Conservation (phyloP, 2,329 filamentous ascomycete genomes). For the Trichoderma sp. region DNA sequence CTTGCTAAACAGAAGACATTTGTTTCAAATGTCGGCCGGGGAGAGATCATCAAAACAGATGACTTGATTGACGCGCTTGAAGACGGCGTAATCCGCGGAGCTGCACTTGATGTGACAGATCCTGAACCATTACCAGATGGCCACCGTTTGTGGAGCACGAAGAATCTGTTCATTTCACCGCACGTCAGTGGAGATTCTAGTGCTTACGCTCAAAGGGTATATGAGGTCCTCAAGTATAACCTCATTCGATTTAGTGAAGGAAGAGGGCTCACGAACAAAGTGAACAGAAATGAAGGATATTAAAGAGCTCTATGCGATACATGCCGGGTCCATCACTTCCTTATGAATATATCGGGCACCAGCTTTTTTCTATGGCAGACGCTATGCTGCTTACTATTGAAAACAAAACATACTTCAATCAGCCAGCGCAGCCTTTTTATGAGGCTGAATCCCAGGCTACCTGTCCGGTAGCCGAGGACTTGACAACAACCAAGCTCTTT, state of each 20-base stretch:
- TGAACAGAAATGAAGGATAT: conserved; percentile 38
- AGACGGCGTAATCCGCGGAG: conserved; percentile 53
- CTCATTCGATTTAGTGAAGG: conserved; percentile 41
- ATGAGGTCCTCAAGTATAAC: conserved; percentile 47
- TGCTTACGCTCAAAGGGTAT: conserved; percentile 42
- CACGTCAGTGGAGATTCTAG: conserved; percentile 49
- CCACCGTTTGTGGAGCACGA: conserved; percentile 68
- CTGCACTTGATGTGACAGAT: conserved; percentile 76
- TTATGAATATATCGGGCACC: background rate
- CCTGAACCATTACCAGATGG: conserved; percentile 73
- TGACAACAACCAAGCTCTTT: background rate
- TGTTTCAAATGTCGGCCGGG: conserved; percentile 71
- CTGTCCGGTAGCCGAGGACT: background rate
- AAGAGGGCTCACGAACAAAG: conserved; percentile 42
- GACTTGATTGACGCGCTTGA: conserved; percentile 64
- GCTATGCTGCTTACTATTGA: background rate
- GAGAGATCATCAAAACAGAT: conserved; percentile 48
- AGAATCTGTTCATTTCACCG: conserved; percentile 66
- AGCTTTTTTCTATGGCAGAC: background rate
- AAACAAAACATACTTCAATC: background rate
- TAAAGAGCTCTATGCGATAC: background rate
- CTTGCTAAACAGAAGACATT: conserved; percentile 54
- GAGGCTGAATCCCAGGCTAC: background rate
- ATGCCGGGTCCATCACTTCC: background rate
- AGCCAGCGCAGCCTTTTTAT: background rate